Base-by-base conservation (phyloP, 2,329 filamentous ascomycete species). In the Bretziella fagacearum region DNA sequence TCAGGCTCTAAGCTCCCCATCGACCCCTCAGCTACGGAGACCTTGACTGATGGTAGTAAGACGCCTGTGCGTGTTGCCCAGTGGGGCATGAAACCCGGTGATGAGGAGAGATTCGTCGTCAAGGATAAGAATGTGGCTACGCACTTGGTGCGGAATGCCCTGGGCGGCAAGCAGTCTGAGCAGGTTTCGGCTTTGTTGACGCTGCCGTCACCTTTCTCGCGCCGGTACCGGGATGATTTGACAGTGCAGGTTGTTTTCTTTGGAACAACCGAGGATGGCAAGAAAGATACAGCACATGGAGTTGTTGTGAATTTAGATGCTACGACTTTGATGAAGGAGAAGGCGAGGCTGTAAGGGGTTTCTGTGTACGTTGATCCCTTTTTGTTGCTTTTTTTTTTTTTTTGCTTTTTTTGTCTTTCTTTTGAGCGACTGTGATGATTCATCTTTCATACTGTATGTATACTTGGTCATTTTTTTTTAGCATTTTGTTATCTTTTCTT, bases 191-290 rank as follows among this genome's bases (percentile, higher is more conserved):
- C 89, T 17, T 67, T 98, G 52, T 70, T 98, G 55, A 96, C 91
- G 1, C 69, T 98, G 18, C 87, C 89, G 2, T 83, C 84, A 48
- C 93, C 91, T 0, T 95, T 87, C 58, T 93, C 84, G 25, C 74
- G 91, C 57, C 71, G 91, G 58, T 98, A 96, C 60, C 77, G 89
- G 55, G 91, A 98, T 59, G 91, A 98, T 60, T 66, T 98, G 53
- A 98, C 91, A 0, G 89, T 98, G 13, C 85, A 98, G 62, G 91
- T 98, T 52, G 93, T 98, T 58, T 98, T 98, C 71, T 98, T 98
- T 57, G 91, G 91, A 51, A 77, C 93, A 55, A 40, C 29, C 8
- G 37, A 41, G n/a, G 76, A 80, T 29, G 68, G 79, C 46, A 79
- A 79, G 59, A 36, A 47, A 23, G 41, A 29, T 13, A 27, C 15